Conservation (phyloP, 1,284 basidiomycete species). For the Veloporphyrellus conicus region DNA sequence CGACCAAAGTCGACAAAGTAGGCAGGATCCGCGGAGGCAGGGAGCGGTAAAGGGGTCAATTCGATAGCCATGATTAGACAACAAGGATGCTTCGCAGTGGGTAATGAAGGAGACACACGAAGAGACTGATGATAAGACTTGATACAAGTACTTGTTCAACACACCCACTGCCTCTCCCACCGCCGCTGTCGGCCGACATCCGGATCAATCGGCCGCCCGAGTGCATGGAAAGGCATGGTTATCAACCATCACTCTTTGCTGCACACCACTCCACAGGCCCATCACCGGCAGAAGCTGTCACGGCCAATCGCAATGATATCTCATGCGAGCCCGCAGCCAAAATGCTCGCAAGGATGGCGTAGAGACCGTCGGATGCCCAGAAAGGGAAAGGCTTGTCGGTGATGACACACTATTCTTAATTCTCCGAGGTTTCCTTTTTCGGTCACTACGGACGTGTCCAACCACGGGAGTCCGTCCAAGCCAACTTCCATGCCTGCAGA, state of each 20-base stretch:
- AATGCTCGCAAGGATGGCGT: background rate
- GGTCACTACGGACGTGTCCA: background rate
- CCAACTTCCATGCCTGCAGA: background rate
- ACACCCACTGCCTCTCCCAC: too few relatives aligned
- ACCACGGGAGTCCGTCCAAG: background rate
- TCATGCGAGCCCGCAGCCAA: conserved; percentile 8
- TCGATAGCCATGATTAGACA: conserved; percentile 58
- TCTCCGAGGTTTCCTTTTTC: conserved; percentile 8
- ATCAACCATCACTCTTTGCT: too few relatives aligned
- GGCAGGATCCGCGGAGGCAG: conserved; percentile 53
- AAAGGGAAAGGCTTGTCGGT: background rate
- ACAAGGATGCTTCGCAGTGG: too few relatives aligned
- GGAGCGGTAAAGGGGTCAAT: conserved; percentile 53
- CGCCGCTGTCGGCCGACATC: too few relatives aligned
- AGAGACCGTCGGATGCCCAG: background rate
- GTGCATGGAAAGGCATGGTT: too few relatives aligned
- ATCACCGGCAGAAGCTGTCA: too few relatives aligned
- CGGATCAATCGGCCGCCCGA: too few relatives aligned
- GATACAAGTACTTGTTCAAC: too few relatives aligned
- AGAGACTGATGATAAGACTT: background rate
- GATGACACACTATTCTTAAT: background rate
- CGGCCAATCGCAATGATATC: conserved; percentile 8
- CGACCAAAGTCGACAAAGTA: conserved; percentile 63
- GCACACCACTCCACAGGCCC: too few relatives aligned
- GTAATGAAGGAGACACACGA: background rate